phyloP scores from a whole-genome alignment of 192 early-diverging fungal species.

The Coemansia sp. region DNA sequence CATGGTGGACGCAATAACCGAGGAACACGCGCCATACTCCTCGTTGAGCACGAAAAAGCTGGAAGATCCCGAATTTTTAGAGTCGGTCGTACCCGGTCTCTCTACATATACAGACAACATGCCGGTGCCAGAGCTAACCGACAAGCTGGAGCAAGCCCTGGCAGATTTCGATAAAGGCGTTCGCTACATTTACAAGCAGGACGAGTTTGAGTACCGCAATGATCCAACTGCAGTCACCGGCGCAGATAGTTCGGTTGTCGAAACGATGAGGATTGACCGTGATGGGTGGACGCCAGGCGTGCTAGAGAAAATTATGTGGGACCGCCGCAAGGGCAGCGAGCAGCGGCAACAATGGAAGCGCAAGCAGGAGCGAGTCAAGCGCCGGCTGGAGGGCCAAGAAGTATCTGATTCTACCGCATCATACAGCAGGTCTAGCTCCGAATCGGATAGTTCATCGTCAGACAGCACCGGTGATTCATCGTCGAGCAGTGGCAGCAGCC shows the following conservation, averaged over 20 bases:
- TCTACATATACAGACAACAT: neutral
- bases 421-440: slow-evolving; percentile 1
- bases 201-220: slow-evolving; percentile 15
- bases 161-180: slow-evolving; percentile 25
- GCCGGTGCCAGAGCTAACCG: slow-evolving; percentile 1
- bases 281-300: slow-evolving; percentile 36
- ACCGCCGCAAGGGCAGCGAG: slow-evolving; percentile 18
- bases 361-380: slow-evolving; percentile 10
- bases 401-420: slow-evolving; percentile 5
- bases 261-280: slow-evolving; percentile 10
- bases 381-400: slow-evolving; percentile 6
- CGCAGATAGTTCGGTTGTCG: neutral
- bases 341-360: slow-evolving; percentile 21
- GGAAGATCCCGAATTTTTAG: slow-evolving; percentile 20
- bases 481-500: neutral
- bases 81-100: slow-evolving; percentile 16
- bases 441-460: slow-evolving; percentile 1
- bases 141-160: slow-evolving; percentile 19
- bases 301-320: slow-evolving; percentile 31
- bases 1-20: slow-evolving; percentile 15
- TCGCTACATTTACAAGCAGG: slow-evolving; percentile 32
- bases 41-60: slow-evolving; percentile 7
- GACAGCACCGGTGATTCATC: neutral
- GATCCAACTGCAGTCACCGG: neutral
- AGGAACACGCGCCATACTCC: slow-evolving; percentile 12